Evolutionary conservation across 495 filamentous ascomycete genomes (phyloP).

Genomic region (Neurospora sp.): DNA sequence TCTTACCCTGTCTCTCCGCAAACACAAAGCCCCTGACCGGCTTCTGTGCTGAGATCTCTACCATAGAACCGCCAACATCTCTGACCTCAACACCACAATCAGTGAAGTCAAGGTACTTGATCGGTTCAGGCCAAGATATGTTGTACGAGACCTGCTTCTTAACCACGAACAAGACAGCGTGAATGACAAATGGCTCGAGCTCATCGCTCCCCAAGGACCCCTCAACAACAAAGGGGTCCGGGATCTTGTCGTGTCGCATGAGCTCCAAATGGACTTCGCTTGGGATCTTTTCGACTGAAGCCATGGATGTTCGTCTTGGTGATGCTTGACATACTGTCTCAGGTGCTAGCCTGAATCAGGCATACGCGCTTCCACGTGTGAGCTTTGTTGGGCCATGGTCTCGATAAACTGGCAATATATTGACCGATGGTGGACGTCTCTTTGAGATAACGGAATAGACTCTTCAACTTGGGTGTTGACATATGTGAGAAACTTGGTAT

Average conservation of each 20-base stretch:
- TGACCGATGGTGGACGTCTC: neutral
- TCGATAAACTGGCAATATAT: neutral
- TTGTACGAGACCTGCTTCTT: constrained; percentile 48
- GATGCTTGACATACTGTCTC: constrained; percentile 1
- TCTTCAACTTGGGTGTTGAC: neutral
- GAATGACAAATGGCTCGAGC: constrained; percentile 39
- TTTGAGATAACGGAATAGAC: neutral
- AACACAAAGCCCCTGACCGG: constrained; percentile 42
- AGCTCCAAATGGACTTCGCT: constrained; percentile 17
- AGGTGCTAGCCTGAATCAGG: constrained; percentile 14
- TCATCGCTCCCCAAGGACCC: constrained; percentile 23
- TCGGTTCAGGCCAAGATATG: constrained; percentile 70
- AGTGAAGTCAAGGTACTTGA: constrained; percentile 65
- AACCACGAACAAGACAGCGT: constrained; percentile 32
- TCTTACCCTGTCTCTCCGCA: constrained; percentile 29
- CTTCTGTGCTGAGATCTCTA: constrained; percentile 24
- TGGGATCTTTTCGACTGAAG: constrained; percentile 11
- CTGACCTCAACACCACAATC: constrained; percentile 21
- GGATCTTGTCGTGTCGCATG: constrained; percentile 28
- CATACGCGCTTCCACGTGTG: neutral
- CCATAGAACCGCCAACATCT: neutral
- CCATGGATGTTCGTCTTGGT: constrained; percentile 9
- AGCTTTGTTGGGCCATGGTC: neutral
- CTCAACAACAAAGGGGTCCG: constrained; percentile 50
- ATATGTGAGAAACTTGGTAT: neutral